Conservation (phyloP, 2,329 filamentous ascomycete species). For the Dothidotthia symphoricarpi region DNA sequence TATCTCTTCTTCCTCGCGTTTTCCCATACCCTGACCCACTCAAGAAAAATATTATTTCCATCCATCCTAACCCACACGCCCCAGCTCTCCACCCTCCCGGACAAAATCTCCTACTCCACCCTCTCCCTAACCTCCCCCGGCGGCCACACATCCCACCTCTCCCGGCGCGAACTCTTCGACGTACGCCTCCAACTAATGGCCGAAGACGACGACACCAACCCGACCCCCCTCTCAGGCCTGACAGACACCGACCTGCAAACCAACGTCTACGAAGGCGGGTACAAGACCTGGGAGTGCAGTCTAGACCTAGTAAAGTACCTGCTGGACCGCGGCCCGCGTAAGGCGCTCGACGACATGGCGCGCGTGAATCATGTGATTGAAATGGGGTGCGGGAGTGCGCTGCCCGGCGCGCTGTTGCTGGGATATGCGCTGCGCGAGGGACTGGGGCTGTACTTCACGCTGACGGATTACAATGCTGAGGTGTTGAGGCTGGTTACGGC, state of each 20-base stretch:
- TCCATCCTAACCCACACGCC: conserved; percentile 5
- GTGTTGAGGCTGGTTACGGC: conserved; percentile 76
- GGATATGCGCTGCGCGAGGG: conserved; percentile 57
- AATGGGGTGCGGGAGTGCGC: conserved; percentile 75
- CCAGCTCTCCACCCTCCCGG: conserved; percentile 62
- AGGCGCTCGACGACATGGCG: conserved; percentile 51
- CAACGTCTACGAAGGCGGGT: conserved; percentile 81
- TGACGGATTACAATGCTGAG: conserved; percentile 78
- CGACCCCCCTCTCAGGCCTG: conserved; percentile 31
- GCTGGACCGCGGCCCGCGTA: conserved; percentile 49
- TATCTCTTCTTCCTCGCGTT: not conserved
- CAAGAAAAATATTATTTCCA: not conserved
- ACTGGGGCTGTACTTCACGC: conserved; percentile 57
- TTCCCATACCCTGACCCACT: not conserved
- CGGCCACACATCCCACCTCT: conserved; percentile 56
- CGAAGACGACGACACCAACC: conserved; percentile 50
- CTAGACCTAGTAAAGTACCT: conserved; percentile 71
- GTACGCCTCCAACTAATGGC: conserved; percentile 79
- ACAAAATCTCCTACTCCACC: conserved; percentile 68
- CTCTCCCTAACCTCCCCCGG: conserved; percentile 62
- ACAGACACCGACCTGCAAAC: conserved; percentile 69
- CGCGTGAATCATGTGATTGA: conserved; percentile 53
- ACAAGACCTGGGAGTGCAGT: conserved; percentile 88
- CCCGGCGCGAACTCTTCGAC: conserved; percentile 77
- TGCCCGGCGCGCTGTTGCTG: conserved; percentile 71